Conservation (phyloP, 495 filamentous ascomycete genomes). For the Neurospora sp. region DNA sequence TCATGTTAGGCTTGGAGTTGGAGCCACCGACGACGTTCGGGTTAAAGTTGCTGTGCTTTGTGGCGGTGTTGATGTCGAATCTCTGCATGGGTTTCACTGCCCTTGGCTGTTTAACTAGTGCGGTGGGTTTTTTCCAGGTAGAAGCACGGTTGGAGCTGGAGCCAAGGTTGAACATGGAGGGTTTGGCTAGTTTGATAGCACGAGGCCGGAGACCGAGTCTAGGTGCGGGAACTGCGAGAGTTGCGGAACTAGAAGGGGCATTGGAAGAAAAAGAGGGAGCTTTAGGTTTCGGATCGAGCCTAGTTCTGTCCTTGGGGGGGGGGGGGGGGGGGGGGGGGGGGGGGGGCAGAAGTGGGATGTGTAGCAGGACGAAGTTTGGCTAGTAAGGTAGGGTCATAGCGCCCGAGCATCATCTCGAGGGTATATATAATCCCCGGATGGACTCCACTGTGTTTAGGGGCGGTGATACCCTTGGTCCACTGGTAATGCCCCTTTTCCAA, state of each 20-base stretch:
- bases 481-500: not conserved
- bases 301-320: not conserved
- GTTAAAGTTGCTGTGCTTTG: not conserved
- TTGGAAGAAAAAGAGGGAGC: not conserved
- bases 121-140: not conserved
- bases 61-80: not conserved
- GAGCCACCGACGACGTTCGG: not conserved
- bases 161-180: too few species aligned
- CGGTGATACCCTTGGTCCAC: not conserved
- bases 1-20: not conserved
- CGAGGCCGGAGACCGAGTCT: not conserved
- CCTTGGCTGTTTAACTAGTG: not conserved
- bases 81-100: not conserved
- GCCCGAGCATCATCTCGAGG: not conserved
- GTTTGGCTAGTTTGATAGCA: not conserved
- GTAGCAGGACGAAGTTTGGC: not conserved
- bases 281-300: not conserved
- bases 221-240: not conserved
- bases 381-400: not conserved
- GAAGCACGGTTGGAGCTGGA: not conserved
- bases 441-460: not conserved
- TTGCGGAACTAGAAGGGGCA: not conserved
- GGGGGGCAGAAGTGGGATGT: not conserved
- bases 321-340: too few species aligned
- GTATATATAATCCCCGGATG: not conserved